Percentiles rank a stretch among this genome's conserved stretches.
Evolutionary conservation across 352 stramenopile species (phyloP).

Genomic region (Blastocystis sp.): DNA sequence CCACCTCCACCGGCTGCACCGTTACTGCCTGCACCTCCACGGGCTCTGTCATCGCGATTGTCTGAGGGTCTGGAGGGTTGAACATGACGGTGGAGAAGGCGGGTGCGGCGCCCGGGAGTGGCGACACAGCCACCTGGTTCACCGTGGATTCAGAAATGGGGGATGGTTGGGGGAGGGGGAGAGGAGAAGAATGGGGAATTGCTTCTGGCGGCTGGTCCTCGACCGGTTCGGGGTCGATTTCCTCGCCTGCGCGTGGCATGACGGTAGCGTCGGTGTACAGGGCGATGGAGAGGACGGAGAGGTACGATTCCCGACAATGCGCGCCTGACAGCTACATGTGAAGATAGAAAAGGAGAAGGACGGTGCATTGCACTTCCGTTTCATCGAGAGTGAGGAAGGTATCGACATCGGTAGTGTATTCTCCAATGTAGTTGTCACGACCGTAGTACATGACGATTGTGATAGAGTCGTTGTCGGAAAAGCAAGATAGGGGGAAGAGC

Average conservation of each 20-base stretch:
- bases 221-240: too few species aligned
- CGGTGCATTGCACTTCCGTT: not conserved
- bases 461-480: not conserved
- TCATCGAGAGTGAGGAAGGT: not conserved
- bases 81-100: not conserved
- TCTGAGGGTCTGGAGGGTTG: not conserved
- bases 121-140: not conserved
- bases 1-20: not conserved
- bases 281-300: not conserved
- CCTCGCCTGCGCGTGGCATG: not conserved
- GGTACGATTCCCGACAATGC: not conserved
- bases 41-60: not conserved
- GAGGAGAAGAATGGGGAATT: too few species aligned
- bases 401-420: not conserved
- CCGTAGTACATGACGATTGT: not conserved
- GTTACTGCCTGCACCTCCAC: not conserved
- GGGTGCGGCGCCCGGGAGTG: not conserved
- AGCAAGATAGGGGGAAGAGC: not conserved
- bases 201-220: too few species aligned
- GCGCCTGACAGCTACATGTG: not conserved
- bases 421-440: slow-evolving; percentile 30
- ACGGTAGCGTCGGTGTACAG: not conserved
- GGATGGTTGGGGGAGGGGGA: too few species aligned
- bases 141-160: too few species aligned
- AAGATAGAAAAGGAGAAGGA: not conserved